Percentiles rank a stretch among this genome's conserved stretches.
Conservation (phyloP, 805 yeast species). For the Saccharomycopsis synnaedendra region DNA sequence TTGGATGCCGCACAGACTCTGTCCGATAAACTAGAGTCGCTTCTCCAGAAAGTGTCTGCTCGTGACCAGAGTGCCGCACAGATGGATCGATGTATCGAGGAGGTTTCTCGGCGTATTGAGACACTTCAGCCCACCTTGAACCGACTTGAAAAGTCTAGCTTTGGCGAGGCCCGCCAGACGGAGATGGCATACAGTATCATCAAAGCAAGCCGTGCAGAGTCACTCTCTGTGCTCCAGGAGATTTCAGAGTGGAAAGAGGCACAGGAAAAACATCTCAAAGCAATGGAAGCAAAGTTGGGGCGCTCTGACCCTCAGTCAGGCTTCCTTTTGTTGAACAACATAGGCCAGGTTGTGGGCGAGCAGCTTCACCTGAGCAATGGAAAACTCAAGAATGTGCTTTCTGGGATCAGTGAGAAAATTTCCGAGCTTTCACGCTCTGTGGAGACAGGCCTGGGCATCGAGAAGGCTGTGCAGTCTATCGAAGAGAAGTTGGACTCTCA, state of each 20-base stretch:
- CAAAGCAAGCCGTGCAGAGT: constrained; percentile 12
- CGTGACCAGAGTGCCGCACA: constrained; percentile 1
- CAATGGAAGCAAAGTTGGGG: constrained; percentile 6
- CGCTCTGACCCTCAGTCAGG: background rate
- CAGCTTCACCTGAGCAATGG: constrained; percentile 6
- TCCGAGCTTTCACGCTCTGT: background rate
- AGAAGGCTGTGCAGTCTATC: background rate
- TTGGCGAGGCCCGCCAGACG: constrained; percentile 5
- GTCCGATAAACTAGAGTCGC: background rate
- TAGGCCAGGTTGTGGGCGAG: constrained; percentile 10
- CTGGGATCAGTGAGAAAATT: background rate
- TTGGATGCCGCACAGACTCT: background rate
- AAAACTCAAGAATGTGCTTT: background rate
- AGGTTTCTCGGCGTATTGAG: background rate
- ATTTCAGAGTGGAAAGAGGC: constrained; percentile 1
- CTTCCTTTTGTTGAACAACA: constrained; percentile 8
- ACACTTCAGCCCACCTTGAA: background rate
- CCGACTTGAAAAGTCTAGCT: constrained; percentile 4
- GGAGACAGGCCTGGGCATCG: background rate
- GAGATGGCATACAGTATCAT: constrained; percentile 12
- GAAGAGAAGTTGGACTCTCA: background rate
- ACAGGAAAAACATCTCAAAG: constrained; percentile 2
- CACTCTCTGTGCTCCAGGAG: constrained; percentile 7
- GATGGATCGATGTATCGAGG: background rate
- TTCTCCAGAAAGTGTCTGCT: background rate